Evolutionary conservation across 441 rosid species (phyloP).

Genomic region (Adansonia gregorii): DNA sequence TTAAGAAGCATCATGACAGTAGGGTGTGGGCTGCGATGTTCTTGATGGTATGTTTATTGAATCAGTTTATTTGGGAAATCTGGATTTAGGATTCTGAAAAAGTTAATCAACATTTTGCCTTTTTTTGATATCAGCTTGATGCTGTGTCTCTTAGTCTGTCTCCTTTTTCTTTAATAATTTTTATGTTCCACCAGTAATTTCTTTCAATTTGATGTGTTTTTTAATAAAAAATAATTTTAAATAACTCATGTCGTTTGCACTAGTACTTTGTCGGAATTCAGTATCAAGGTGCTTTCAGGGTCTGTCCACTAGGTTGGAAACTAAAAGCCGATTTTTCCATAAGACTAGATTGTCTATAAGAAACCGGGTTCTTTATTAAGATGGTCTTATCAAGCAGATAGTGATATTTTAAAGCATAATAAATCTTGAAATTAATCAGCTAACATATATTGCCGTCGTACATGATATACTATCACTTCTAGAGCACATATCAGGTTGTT

Average conservation of each 20-base stretch:
- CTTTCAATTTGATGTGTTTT: background rate
- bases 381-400: background rate
- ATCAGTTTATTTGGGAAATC: slow-evolving; percentile 13
- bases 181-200: background rate
- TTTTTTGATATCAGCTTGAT: background rate
- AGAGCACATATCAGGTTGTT: background rate
- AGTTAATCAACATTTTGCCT: background rate
- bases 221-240: background rate
- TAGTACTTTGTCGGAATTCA: too few species aligned
- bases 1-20: slow-evolving; percentile 85
- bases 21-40: slow-evolving; percentile 97
- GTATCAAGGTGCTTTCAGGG: background rate
- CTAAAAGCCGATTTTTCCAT: background rate
- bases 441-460: background rate
- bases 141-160: background rate
- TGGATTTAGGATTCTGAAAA: slow-evolving; percentile 9
- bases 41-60: slow-evolving; percentile 72
- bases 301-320: slow-evolving; percentile 1
- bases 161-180: background rate
- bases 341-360: background rate
- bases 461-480: background rate
- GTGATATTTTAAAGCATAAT: background rate
- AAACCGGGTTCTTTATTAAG: background rate
- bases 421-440: background rate
- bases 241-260: background rate